Base-by-base conservation (phyloP, 2,329 filamentous ascomycete genomes). In the Mycosphaerella sp. region DNA sequence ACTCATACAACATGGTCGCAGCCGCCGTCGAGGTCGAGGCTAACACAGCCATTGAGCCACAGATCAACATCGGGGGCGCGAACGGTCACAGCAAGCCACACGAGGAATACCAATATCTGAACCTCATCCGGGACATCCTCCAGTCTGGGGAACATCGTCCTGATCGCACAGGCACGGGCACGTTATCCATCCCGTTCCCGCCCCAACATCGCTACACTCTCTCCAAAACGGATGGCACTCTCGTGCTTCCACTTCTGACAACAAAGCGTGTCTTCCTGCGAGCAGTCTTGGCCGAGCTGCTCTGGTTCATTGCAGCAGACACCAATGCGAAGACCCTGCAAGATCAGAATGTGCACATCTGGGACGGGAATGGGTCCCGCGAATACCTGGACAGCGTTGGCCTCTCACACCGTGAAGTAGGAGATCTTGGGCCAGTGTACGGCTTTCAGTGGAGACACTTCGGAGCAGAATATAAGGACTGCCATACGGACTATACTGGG, bases 381-480 rank as follows among this genome's bases (percentile, higher is more conserved):
- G 86, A 84, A 66, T 97, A 87, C 70, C 86, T 98, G 38, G 92
- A 98, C 75, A 84, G 78, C 59, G 80, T 93, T 1, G 92, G 92
- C 0, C 80, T 97, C 6, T 77, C 78, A 0, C 84, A 95, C 68
- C 88, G 92, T 56, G 88, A 83, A 49, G 87, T 85, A 17, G 93
- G 93, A 60, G 93, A 98, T 67, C 78, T 98, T 0, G 93, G 93
- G 0, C 93, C 93, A 31, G 91, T 97, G 0, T 98, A 98, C 69
- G 93, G 93, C 1, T 98, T 98, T 74, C 93, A 98, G 73, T 98
- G 93, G 93, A 87, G 93, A 2, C 92, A 97, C 73, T 98, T 98
- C 66, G 93, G 93, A 48, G 93, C 93, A 4, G 83, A 89, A 58
- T 98, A 98, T 70, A 76, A 84, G 14, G 86, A 92, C 66, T 80